Base-by-base conservation (phyloP, 768 basidiomycete species). In the Boletus tylopilopsis region DNA sequence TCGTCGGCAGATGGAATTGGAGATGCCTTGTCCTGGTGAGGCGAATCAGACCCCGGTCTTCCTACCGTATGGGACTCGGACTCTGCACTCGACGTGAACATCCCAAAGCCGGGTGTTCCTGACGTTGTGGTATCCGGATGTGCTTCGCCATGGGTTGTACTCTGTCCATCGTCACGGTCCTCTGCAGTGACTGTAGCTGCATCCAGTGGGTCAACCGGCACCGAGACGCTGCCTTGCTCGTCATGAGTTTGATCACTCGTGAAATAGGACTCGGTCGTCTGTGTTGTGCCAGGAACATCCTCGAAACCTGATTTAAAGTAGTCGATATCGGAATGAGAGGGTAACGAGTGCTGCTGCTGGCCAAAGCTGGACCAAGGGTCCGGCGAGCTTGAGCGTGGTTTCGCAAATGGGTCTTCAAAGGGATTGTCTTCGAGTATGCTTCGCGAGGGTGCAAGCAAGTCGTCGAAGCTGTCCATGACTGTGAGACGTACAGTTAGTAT, bases 381-480 rank as follows among this genome's bases (percentile, higher is more conserved):
- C 36, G 85, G 84, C 18, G 87, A 87, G 55, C 68, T 63, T 19
- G 85, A 81, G 36, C 86, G 64, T 24, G 61, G 77, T 50, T 78
- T 77, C n/a, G 76, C 71, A 57, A 87, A 88, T 5, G 84, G 84
- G 62, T 86, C 81, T 33, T 80, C 80, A 52, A 90, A 90, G 0
- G 87, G 87, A 58, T 90, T 89, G 49, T 81, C 76, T 63, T 87
- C 84, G n/a, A 88, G 71, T 33, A 71, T 75, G 57, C 68, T 73
- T 57, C 79, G 77, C 23, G 85, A 83, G 45, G 79, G 75, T 11
- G 72, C 73, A 30, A 90, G 75, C 41, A 90, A 67, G 68, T 90
- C 87, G 71, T 90, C 87, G 65, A 90, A 90, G 60, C 78, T 72
- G 67, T 87, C 85, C 87, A 89, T 89, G 38, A 23, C 25, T n/a